Conservation (phyloP, 257 asterid species). For the Solanum chiquidenum region DNA sequence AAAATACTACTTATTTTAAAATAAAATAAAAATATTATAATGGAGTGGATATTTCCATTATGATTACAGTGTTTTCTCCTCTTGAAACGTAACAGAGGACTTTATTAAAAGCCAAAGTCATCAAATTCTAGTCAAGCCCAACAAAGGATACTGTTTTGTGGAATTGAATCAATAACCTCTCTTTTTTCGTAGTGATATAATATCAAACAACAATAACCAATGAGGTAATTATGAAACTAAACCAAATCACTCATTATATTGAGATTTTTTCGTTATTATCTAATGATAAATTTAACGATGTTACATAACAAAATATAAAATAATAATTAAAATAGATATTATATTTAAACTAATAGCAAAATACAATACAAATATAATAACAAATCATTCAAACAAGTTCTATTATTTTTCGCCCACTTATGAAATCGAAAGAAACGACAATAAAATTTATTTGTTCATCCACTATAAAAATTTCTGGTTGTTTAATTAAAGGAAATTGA, state of each 20-base stretch:
- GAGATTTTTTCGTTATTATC: background rate
- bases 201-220: background rate
- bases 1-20: no score
- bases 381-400: background rate
- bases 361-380: background rate
- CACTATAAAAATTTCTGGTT: background rate
- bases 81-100: background rate
- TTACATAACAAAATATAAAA: background rate
- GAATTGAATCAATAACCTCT: background rate
- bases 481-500: background rate
- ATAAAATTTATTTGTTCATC: slow-evolving; percentile 6
- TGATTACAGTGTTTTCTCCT: background rate
- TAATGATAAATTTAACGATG: background rate
- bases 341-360: background rate
- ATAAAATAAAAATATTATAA: no score
- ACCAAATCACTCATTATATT: no score
- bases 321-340: background rate
- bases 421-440: background rate
- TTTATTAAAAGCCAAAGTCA: slow-evolving; percentile 2
- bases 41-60: background rate
- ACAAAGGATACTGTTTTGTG: background rate
- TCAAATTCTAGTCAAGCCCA: slow-evolving; percentile 15
- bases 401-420: slow-evolving; percentile 6
- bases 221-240: background rate
- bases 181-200: background rate